phyloP scores from a whole-genome alignment of 805 yeast genomes.

The Yarrowia sp. region DNA sequence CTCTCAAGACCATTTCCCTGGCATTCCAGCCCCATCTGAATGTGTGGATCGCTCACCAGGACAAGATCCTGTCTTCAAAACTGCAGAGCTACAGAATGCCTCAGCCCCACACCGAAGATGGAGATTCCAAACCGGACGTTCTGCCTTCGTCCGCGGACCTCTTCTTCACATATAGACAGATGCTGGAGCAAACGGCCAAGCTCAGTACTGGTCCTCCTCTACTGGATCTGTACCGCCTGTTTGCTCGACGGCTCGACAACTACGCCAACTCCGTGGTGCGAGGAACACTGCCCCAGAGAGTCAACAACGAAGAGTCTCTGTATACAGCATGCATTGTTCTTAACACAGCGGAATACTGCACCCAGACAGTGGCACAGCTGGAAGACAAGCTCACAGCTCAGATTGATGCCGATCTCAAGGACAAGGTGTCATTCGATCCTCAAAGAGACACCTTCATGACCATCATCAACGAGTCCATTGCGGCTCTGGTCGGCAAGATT shows the following conservation, averaged over 20 bases:
- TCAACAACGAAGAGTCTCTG: conserved; percentile 49
- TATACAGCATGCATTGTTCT: conserved; percentile 66
- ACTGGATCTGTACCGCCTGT: conserved; percentile 52
- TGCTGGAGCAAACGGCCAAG: conserved; percentile 65
- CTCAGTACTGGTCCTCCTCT: conserved; percentile 48
- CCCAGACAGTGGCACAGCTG: conserved; percentile 71
- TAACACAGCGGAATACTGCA: conserved; percentile 87
- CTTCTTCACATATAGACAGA: conserved; percentile 70
- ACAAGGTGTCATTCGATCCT: conserved; percentile 50
- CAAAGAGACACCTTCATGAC: conserved; percentile 56
- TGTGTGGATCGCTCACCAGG: conserved; percentile 86
- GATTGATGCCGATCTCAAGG: conserved; percentile 43
- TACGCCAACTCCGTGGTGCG: conserved; percentile 53
- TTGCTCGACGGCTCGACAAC: conserved; percentile 60
- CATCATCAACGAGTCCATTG: conserved; percentile 56
- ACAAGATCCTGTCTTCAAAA: conserved; percentile 56
- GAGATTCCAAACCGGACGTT: conserved; percentile 52
- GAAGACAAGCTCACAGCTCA: conserved; percentile 54
- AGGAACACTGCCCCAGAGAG: conserved; percentile 31
- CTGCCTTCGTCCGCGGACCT: conserved; percentile 84
- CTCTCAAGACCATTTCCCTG: conserved; percentile 48
- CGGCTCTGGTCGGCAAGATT: conserved; percentile 54
- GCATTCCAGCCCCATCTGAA: conserved; percentile 82
- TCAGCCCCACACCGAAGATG: conserved; percentile 37
- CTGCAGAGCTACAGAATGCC: conserved; percentile 55